Evolutionary conservation across 2,329 filamentous ascomycete genomes (phyloP).

Genomic region (Decorospora gaudefroyi): DNA sequence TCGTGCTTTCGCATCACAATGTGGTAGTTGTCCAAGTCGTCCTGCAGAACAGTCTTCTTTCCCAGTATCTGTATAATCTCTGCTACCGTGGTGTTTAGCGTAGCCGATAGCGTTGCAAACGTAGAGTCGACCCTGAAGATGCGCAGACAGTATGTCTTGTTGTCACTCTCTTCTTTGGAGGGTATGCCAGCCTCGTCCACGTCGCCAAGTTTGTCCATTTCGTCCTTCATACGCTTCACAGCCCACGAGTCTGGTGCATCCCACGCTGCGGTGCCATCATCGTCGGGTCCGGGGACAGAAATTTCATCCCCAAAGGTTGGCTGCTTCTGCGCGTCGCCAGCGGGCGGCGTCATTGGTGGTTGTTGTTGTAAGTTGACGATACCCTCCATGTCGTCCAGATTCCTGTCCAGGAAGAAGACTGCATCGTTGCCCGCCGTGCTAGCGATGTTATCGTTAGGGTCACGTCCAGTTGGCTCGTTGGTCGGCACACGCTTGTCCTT

Average conservation of each 20-base stretch:
- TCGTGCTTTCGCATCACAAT: constrained; percentile 95
- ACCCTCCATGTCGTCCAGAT: constrained; percentile 88
- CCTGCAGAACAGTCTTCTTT: constrained; percentile 91
- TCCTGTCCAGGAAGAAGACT: constrained; percentile 80
- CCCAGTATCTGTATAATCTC: constrained; percentile 90
- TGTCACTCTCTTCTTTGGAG: constrained; percentile 73
- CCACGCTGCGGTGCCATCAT: constrained; percentile 66
- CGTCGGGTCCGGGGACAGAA: constrained; percentile 38
- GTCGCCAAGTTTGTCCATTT: constrained; percentile 63
- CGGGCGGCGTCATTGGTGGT: constrained; percentile 71
- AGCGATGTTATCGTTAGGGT: constrained; percentile 49
- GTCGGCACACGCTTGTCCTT: constrained; percentile 39
- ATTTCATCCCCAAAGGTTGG: constrained; percentile 53
- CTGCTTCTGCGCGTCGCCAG: constrained; percentile 48
- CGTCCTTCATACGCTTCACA: constrained; percentile 73
- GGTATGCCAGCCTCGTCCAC: constrained; percentile 70
- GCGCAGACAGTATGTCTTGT: constrained; percentile 83
- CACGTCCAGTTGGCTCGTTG: constrained; percentile 48
- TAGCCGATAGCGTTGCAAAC: constrained; percentile 87
- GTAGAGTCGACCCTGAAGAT: constrained; percentile 94
- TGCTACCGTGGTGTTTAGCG: constrained; percentile 78
- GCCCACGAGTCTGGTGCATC: constrained; percentile 97
- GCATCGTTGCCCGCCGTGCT: constrained; percentile 58
- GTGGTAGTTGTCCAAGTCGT: constrained; percentile 90
- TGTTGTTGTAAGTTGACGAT: constrained; percentile 69